Conservation (phyloP, 169 alveolate species). For the Perkinsus chesapeaki region DNA sequence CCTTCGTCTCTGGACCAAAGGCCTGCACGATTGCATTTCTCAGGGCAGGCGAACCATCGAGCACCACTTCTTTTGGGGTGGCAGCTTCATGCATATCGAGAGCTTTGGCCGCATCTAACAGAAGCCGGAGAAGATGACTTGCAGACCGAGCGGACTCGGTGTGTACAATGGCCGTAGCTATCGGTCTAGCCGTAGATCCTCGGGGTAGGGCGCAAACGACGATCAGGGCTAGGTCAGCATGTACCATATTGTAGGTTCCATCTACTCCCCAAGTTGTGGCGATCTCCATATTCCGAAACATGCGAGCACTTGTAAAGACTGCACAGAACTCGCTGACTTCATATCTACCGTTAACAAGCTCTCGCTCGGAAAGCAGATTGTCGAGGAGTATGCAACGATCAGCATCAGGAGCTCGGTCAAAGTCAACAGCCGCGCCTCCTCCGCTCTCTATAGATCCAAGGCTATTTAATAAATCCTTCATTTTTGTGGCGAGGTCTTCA, state of each 20-base stretch:
- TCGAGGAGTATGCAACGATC: not conserved
- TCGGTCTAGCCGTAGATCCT: not conserved
- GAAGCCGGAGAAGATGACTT: not conserved
- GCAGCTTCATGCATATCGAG: no score
- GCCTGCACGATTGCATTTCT: not conserved
- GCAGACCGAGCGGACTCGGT: not conserved
- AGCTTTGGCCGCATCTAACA: no score
- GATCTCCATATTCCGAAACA: not conserved
- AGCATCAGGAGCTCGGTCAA: no score
- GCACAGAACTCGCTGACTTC: not conserved
- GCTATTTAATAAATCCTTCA: no score
- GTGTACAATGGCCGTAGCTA: not conserved
- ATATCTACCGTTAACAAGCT: not conserved
- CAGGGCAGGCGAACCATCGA: not conserved
- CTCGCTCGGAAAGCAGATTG: not conserved
- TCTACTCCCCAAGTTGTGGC: not conserved
- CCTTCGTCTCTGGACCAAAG: not conserved
- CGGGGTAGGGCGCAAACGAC: not conserved
- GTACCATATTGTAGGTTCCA: not conserved
- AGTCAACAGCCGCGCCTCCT: no score
- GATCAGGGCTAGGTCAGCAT: not conserved
- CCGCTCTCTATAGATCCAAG: no score
- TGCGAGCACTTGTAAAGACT: not conserved
- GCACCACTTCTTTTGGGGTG: not conserved
- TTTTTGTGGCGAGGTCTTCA: no score